These are phyloP conservation scores for Eimeria maxima DNA, from an alignment of 169 alveolate species.

Conservation along the genomic window DNA sequence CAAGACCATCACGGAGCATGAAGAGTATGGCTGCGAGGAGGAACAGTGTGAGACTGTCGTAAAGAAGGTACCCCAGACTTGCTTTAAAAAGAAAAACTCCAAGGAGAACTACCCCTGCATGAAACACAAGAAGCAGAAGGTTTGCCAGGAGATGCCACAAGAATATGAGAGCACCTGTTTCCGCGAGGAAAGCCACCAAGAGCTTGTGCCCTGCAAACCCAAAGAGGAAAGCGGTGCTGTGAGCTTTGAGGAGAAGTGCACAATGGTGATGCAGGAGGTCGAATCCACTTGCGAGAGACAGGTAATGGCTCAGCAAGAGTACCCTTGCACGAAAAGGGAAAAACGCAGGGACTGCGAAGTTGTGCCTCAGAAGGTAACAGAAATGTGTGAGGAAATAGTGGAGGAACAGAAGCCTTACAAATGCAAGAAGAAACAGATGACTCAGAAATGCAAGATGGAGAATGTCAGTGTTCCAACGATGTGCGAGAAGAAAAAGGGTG, in stretches of 20 bases:
- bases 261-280: constrained; percentile 70
- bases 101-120: constrained; percentile 77
- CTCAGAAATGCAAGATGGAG: constrained; percentile 79
- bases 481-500: constrained; percentile 81
- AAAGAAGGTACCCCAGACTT: constrained; percentile 64
- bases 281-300: constrained; percentile 63
- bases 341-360: constrained; percentile 76
- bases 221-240: constrained; percentile 60
- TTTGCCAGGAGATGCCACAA: constrained; percentile 75
- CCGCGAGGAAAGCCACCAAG: constrained; percentile 74
- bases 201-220: constrained; percentile 76
- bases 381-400: constrained; percentile 78
- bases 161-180: constrained; percentile 78
- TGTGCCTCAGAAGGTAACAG: constrained; percentile 69
- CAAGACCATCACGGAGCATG: constrained; percentile 72
- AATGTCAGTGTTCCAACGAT: constrained; percentile 69
- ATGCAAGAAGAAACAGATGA: constrained; percentile 76
- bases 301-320: constrained; percentile 68
- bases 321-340: constrained; percentile 75
- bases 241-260: constrained; percentile 73
- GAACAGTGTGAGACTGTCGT: constrained; percentile 79
- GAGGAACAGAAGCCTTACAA: constrained; percentile 80
- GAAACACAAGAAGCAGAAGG: constrained; percentile 75
- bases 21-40: constrained; percentile 77
- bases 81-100: constrained; percentile 60